Evolutionary conservation across 805 yeast genomes (phyloP).

Genomic region (Lachancea quebecensis): DNA sequence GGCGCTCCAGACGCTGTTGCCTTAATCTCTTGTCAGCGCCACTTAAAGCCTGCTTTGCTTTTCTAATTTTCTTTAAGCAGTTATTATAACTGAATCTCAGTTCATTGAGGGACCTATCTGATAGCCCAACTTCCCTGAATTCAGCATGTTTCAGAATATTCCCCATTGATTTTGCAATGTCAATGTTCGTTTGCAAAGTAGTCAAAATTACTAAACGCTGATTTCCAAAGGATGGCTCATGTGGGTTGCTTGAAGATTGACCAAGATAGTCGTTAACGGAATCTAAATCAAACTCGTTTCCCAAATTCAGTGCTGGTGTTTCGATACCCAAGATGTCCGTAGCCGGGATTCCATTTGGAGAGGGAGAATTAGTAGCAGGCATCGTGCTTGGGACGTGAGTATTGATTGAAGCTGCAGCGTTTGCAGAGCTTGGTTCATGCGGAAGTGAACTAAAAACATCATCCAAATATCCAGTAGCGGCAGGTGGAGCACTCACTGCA

Average conservation of each 20-base stretch:
- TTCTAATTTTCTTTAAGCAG: conserved; percentile 21
- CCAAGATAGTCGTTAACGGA: not conserved
- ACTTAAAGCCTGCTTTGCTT: conserved; percentile 12
- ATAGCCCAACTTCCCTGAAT: conserved; percentile 24
- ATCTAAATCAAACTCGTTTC: conserved; percentile 5
- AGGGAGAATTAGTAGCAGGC: conserved; percentile 1
- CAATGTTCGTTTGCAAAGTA: conserved; percentile 22
- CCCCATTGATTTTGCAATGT: conserved; percentile 29
- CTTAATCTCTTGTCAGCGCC: conserved; percentile 2
- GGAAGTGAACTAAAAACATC: conserved; percentile 16
- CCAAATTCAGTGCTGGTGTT: conserved; percentile 1
- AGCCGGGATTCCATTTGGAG: conserved; percentile 2
- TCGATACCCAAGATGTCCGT: conserved; percentile 1
- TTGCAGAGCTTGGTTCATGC: conserved; percentile 1
- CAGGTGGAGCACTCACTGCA: conserved; percentile 12
- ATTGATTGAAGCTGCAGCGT: not conserved
- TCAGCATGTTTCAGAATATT: conserved; percentile 27
- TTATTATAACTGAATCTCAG: conserved; percentile 20
- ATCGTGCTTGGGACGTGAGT: not conserved
- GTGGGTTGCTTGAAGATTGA: not conserved
- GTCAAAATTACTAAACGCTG: conserved; percentile 11
- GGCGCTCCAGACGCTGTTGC: conserved; percentile 5
- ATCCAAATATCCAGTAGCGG: conserved; percentile 18
- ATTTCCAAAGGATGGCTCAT: conserved; percentile 1
- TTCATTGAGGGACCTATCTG: conserved; percentile 24